Evolutionary conservation across 2,329 filamentous ascomycete genomes (phyloP), one percentile per base, ranked within the genome.

Genomic region (Rhinocladiella similis): DNA sequence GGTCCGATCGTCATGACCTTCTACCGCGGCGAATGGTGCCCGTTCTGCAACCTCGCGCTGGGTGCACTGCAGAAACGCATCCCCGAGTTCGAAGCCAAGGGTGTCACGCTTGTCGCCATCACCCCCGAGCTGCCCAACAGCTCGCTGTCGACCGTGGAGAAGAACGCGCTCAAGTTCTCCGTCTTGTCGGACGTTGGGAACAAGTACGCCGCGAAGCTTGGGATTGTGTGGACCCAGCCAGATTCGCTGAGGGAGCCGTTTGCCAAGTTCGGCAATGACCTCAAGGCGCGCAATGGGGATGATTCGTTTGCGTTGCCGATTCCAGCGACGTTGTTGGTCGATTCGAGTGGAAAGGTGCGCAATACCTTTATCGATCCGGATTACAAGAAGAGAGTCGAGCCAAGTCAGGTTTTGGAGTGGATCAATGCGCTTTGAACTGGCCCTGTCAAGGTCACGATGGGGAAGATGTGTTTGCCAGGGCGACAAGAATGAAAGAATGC

Each of bases 21-120:
- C 66, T 78, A 78, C 66, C 76, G 76, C 46, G 75, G 75, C 14
- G 66, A 68, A 50, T 78, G 76, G 76, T 79, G 76, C 55, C 75
- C 76, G 1, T 77, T 68, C 68, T 78, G 76, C 69, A 78, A 77
- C 64, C 49, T 77, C 14, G 68, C 69, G 1, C 64, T 77, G 18
- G 64, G 52, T 4, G 65, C 66, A 18, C 63, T 77, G 0, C 74
- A 77, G 55, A 63, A 68, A 41, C 64, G 68, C 55, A 65, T 76
- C 10, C 57, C 63, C 1, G 69, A 45, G 14, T 46, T 52, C 50
- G 29, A 72, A 41, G 67, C 70, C 12, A 69, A 67, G 20, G 72
- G 73, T 12, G 73, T 75, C 20, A 73, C 71, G 1, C 66, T 78
- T 0, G 72, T 77, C 1, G 75, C 75, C 29, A 68, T 78, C 56